Percentiles rank a stretch among this genome's conserved stretches.
phyloP scores from a whole-genome alignment of 2,329 filamentous ascomycete genomes.

The Pseudogymnoascus sp. region DNA sequence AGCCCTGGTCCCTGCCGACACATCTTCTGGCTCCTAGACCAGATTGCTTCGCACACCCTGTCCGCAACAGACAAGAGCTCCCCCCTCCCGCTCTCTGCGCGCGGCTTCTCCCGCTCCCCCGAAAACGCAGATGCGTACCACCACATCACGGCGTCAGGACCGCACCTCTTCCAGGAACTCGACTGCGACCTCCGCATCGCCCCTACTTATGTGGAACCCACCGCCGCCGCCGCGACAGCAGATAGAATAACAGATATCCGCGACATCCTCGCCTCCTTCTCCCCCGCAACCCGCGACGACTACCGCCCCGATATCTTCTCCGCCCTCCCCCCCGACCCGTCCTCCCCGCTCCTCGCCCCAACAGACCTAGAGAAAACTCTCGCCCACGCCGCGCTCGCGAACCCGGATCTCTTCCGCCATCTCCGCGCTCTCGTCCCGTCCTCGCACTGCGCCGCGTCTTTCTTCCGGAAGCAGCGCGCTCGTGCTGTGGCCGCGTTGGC shows the following conservation, averaged over 20 bases:
- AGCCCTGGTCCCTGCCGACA: neutral
- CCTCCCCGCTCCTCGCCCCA: neutral
- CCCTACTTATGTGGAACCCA: neutral
- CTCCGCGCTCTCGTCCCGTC: conserved; percentile 6
- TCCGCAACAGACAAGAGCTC: neutral
- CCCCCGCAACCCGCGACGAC: neutral
- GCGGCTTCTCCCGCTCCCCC: conserved; percentile 1
- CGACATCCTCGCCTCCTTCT: conserved; percentile 7
- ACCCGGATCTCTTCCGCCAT: neutral
- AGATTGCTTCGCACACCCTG: neutral
- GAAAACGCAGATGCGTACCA: neutral
- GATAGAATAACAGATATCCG: neutral
- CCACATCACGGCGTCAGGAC: neutral
- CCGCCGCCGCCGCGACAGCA: neutral
- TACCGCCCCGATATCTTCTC: conserved; percentile 4
- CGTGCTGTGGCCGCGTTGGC: neutral
- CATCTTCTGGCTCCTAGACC: conserved; percentile 10
- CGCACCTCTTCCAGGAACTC: neutral
- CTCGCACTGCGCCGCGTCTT: neutral
- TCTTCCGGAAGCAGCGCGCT: conserved; percentile 8
- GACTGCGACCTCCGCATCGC: neutral
- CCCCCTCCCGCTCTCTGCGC: neutral
- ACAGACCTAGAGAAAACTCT: neutral
- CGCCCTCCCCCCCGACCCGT: neutral
- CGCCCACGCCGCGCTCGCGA: neutral